Evolutionary conservation across 2,329 filamentous ascomycete species (phyloP), one percentile per base, ranked within the genome.

Genomic region (Aureobasidium uvarum): DNA sequence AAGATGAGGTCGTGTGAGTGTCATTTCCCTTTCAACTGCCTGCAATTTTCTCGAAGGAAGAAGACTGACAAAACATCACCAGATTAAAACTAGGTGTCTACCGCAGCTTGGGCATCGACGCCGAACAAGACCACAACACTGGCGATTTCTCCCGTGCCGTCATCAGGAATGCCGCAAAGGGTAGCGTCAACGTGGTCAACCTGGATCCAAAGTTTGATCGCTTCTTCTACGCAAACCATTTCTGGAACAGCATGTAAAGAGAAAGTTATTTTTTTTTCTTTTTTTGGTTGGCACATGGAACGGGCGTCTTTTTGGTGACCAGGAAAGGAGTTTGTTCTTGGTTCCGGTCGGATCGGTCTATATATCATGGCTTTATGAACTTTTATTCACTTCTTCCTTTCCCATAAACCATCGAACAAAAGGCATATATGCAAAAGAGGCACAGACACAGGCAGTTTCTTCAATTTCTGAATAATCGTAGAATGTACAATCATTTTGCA

Each of bases 141-240:
- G 92, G 92, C 39, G 91, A 92, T 75, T 97, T 94, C 80, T 88
- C 85, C 71, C 90, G 91, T 74, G 94, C 93, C 1, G 85, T 96
- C 20, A 89, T 98, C 70, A 83, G 92, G 68, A 97, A 96, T 74
- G 88, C 88, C 67, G 84, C 86, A 69, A 94, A 92, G 80, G 93
- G 92, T 10, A 93, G 98, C 75, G 92, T 98, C 60, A 91, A 96
- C 75, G 91, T 98, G 58, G 89, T 99, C 67, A 96, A 96, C 73
- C 88, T 99, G 76, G 93, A 98, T 72, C 88, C 90, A 72, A 96
- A 95, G 79, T 93, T 96, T 76, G 94, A 91, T 66, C 85, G 88
- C 68, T 94, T 90, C 76, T 97, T 96, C 74, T 96, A 97, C 73
- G 91, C 93, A 25, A 96, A 96, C 72, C 96, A 96, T 76, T 96